Evolutionary conservation across 75 land plant species (phyloP).

Genomic region (Gnetum montanum): DNA sequence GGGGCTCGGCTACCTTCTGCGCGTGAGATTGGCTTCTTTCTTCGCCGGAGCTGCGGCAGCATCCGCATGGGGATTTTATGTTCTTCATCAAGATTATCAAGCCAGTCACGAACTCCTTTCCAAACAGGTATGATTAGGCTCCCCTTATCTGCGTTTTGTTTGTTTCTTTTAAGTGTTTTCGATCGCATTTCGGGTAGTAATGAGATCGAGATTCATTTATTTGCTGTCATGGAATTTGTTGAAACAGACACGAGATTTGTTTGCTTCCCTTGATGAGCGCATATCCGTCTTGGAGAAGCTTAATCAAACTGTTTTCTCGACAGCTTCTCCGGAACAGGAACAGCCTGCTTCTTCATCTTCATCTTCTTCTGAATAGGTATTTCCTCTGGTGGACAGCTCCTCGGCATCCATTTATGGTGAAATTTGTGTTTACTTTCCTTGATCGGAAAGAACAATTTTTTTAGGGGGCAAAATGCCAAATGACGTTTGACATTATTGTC

Average conservation of each 20-base stretch:
- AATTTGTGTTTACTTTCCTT: too few relatives aligned
- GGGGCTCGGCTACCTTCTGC: conserved; percentile 34
- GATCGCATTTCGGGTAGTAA: background rate
- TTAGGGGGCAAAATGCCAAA: too few relatives aligned
- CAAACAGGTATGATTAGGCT: conserved; percentile 15
- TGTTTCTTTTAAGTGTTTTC: background rate
- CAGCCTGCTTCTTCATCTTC: too few relatives aligned
- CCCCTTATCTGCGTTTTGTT: background rate
- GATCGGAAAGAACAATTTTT: too few relatives aligned
- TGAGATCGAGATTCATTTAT: background rate
- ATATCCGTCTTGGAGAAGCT: conserved; percentile 16
- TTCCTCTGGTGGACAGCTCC: too few relatives aligned
- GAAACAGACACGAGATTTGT: conserved; percentile 15
- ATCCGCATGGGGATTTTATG: conserved; percentile 28
- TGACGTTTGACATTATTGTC: too few relatives aligned
- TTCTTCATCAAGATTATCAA: conserved; percentile 42
- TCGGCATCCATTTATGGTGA: too few relatives aligned
- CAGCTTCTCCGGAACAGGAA: background rate
- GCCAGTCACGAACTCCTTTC: conserved; percentile 32
- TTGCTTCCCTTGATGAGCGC: conserved; percentile 19
- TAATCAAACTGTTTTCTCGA: conserved; percentile 1
- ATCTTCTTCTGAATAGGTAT: conserved; percentile 5
- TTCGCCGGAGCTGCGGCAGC: conserved; percentile 49
- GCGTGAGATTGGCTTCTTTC: conserved; percentile 46
- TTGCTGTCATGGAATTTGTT: background rate